These are phyloP conservation scores for Dittrichia graveolens DNA, from an alignment of 129 eudicot species.

Conservation along the genomic window DNA sequence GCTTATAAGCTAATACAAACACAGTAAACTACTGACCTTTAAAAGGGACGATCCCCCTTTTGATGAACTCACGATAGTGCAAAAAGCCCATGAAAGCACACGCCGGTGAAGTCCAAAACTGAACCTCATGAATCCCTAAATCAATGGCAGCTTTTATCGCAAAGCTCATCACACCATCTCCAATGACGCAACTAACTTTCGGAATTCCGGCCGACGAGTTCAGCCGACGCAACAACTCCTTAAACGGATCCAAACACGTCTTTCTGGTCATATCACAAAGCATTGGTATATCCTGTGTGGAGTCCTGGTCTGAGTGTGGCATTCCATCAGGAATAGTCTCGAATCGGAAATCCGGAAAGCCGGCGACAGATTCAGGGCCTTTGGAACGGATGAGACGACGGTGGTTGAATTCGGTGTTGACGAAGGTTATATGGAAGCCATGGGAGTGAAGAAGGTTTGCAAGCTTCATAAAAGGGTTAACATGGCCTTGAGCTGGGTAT, in stretches of 20 bases:
- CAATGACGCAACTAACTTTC: conserved; percentile 48
- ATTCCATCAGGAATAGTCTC: conserved; percentile 64
- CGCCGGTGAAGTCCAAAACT: conserved; percentile 67
- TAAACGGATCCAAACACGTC: conserved; percentile 53
- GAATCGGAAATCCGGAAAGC: conserved; percentile 49
- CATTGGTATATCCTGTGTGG: conserved; percentile 61
- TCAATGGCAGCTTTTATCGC: conserved; percentile 50
- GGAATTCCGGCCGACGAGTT: conserved; percentile 39
- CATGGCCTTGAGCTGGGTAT: conserved; percentile 67
- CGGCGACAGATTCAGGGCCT: conserved; percentile 51
- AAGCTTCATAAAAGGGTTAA: conserved; percentile 56
- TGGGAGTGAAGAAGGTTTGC: conserved; percentile 56
- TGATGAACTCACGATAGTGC: conserved; percentile 53
- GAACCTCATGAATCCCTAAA: conserved; percentile 57
- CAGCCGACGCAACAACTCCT: conserved; percentile 44
- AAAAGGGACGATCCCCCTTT: conserved; percentile 56
- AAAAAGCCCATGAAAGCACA: conserved; percentile 56
- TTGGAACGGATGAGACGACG: conserved; percentile 53
- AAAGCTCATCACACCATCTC: conserved; percentile 67
- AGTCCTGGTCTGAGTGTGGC: conserved; percentile 50
- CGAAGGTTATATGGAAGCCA: conserved; percentile 63
- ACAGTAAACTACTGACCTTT: conserved; percentile 34
- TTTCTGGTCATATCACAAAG: conserved; percentile 47
- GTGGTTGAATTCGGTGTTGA: conserved; percentile 73
- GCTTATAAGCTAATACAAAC: no score